Evolutionary conservation across 306 rosid genomes (phyloP), one percentile per base, ranked within the genome.

Genomic region (Casuarina cunninghamiana): DNA sequence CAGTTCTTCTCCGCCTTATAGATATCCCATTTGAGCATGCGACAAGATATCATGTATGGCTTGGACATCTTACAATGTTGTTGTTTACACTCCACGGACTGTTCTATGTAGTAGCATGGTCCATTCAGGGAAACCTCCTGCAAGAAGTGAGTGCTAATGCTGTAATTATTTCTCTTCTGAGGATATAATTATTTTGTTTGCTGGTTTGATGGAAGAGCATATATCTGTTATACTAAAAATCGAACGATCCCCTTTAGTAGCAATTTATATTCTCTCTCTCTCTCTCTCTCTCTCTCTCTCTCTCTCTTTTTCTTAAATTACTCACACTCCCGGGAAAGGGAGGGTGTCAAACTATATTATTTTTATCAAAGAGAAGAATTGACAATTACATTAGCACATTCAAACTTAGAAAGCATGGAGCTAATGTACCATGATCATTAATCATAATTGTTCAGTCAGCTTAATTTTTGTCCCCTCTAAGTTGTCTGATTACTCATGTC

Each of bases 41-140:
- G 46, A 78, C 97, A 37, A 88, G 57, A 76, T 94, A 94, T 80
- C 98, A 94, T 81, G 97, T 94, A 5, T 94, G 98, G 98, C 84
- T 92, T 73, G 98, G 98, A 77, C 98, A 94, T 82, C 95, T 94
- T 58, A 92, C 97, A n/a, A 94, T 94, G 98, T 79, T 78, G 76
- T 39, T 94, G 48, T 94, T 94, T 74, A 90, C 97, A 54, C 81
- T 90, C 86, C 98, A 94, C n/a, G 97, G 97, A 53, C 88, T 92
- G 26, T 77, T 85, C 43, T 92, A 82, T 75, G 70, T 84, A 16
- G 55, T 84, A 53, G 86, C 76, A 50, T 94, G 98, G 98, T 15
- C 76, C 32, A 86, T 94, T 63, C 83, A 89, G 4, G 97, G 97
- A n/a, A 81, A 74, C 6, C 88, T 87, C 32, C 10, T 69, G 21